Evolutionary conservation across 805 yeast species (phyloP).

Genomic region (Myxozyma lipomycoides): DNA sequence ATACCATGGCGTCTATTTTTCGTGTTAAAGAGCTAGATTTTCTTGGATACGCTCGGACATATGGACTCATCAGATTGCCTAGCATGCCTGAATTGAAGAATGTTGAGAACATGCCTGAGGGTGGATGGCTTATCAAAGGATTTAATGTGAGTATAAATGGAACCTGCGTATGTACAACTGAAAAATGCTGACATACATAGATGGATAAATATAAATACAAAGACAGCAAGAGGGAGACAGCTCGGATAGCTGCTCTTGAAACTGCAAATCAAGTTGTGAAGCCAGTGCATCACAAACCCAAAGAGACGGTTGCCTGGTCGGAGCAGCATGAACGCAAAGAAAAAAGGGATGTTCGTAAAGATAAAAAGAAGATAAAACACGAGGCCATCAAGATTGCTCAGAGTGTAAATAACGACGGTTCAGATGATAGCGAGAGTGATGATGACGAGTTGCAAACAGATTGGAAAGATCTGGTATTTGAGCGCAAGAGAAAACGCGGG

Average conservation of each 20-base stretch:
- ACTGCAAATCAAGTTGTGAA: constrained; percentile 41
- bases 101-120: constrained; percentile 46
- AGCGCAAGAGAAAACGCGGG: constrained; percentile 45
- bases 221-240: constrained; percentile 60
- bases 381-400: constrained; percentile 47
- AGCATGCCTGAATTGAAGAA: constrained; percentile 82
- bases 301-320: constrained; percentile 72
- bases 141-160: constrained; percentile 43
- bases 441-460: constrained; percentile 47
- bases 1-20: constrained; percentile 82
- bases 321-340: constrained; percentile 62
- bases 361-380: constrained; percentile 60
- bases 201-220: constrained; percentile 63
- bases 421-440: constrained; percentile 41
- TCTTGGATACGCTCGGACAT: constrained; percentile 64
- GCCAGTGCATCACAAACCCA: constrained; percentile 36
- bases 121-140: constrained; percentile 67
- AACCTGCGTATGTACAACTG: background rate
- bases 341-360: constrained; percentile 56
- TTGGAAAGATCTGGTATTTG: constrained; percentile 81
- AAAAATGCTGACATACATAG: background rate
- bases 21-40: constrained; percentile 69
- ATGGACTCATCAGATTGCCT: constrained; percentile 80
- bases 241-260: constrained; percentile 42
- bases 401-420: constrained; percentile 40